A percentile compares a stretch with the other conserved stretches of the same genome.
Conservation (phyloP, 1,284 basidiomycete species). For the Boletus holoroseus region DNA sequence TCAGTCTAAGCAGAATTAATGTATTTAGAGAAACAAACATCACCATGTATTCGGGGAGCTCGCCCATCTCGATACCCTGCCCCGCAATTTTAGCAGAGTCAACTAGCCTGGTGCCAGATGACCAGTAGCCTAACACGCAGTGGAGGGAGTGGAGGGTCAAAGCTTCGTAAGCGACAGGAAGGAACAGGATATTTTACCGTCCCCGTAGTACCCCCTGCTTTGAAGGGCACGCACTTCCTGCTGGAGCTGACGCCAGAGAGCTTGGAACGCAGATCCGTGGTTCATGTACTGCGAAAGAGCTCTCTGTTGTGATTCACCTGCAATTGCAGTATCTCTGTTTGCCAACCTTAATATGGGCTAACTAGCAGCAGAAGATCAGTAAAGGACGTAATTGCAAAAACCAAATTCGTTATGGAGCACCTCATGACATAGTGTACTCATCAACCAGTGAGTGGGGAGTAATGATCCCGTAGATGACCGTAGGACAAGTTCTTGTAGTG, state of each 20-base stretch:
- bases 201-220: slow-evolving; percentile 69
- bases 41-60: slow-evolving; percentile 73
- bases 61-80: slow-evolving; percentile 46
- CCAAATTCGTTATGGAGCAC: slow-evolving; percentile 36
- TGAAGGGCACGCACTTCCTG: slow-evolving; percentile 65
- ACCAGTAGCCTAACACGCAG: slow-evolving; percentile 62
- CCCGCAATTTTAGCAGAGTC: slow-evolving; percentile 55
- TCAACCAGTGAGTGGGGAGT: slow-evolving; percentile 57
- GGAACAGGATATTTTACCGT: slow-evolving; percentile 44
- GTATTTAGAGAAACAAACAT: slow-evolving; percentile 1
- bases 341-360: slow-evolving; percentile 71
- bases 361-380: slow-evolving; percentile 35
- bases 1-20: slow-evolving; percentile 3
- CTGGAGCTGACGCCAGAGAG: slow-evolving; percentile 59
- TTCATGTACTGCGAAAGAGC: slow-evolving; percentile 61
- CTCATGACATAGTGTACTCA: slow-evolving; percentile 79
- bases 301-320: slow-evolving; percentile 1
- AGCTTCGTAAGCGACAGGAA: not conserved
- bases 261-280: slow-evolving; percentile 68
- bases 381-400: not conserved
- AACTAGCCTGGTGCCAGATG: slow-evolving; percentile 60
- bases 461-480: slow-evolving; percentile 56
- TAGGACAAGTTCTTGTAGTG: slow-evolving; percentile 59
- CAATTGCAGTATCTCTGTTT: not conserved
- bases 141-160: slow-evolving; percentile 12